Evolutionary conservation across 257 asterid species (phyloP).

Genomic region (Ballota nigra): DNA sequence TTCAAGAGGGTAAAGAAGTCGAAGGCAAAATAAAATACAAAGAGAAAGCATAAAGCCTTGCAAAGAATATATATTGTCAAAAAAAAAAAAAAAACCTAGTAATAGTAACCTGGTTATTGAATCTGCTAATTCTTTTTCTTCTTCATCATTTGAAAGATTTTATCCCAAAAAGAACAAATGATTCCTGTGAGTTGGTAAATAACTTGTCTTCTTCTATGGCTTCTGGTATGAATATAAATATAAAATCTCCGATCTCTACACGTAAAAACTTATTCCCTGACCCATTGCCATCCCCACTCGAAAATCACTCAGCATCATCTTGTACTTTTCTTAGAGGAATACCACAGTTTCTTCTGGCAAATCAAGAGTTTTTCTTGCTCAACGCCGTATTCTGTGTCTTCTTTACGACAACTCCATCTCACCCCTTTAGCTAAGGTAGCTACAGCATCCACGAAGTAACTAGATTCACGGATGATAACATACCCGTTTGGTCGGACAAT

Average conservation of each 20-base stretch:
- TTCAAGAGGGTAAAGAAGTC: constrained; percentile 21
- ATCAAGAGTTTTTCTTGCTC: constrained; percentile 75
- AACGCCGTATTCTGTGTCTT: constrained; percentile 62
- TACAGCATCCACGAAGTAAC: constrained; percentile 61
- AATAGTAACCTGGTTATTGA: constrained; percentile 34
- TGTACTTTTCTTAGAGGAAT: constrained; percentile 60
- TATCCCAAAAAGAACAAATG: constrained; percentile 18
- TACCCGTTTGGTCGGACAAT: constrained; percentile 87
- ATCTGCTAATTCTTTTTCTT: constrained; percentile 26
- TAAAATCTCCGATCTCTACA: constrained; percentile 30
- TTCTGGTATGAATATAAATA: constrained; percentile 26
- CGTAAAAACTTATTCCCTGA: constrained; percentile 11
- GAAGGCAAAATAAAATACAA: constrained; percentile 29
- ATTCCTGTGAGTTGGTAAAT: constrained; percentile 23
- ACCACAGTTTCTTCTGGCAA: constrained; percentile 99
- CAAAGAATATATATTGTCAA: constrained; percentile 44
- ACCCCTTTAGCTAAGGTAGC: constrained; percentile 76
- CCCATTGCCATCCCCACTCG: constrained; percentile 11
- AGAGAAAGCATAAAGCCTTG: constrained; percentile 26
- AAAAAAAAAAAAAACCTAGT: constrained; percentile 18
- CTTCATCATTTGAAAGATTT: constrained; percentile 26
- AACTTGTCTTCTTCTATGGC: constrained; percentile 39
- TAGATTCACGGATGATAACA: constrained; percentile 77
- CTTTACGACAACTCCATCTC: constrained; percentile 91
- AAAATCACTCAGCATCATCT: constrained; percentile 24